Base-by-base conservation (phyloP, 148 eudicot species). In the Vaccinium corymbosum region DNA sequence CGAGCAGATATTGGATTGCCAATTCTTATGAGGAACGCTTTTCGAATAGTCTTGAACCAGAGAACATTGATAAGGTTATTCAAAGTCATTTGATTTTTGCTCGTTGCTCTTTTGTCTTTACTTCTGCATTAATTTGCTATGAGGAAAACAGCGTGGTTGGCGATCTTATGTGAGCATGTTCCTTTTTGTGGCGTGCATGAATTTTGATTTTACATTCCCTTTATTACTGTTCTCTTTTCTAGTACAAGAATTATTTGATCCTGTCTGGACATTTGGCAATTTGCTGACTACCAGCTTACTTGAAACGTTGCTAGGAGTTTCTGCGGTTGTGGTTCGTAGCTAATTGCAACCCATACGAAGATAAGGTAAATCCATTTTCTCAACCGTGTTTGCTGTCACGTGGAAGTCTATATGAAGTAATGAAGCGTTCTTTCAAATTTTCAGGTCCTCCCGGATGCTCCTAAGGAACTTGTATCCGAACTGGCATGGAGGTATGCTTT, bases 1-100 rank as follows among this genome's bases (percentile, higher is more conserved):
- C 99, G 25, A 97, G 98, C 89, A 93, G 99, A 87, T 97, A 97
- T 80, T 97, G 99, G 99, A 92, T 97, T 82, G 93, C 95, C 50
- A 82, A 85, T 84, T 95, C 99, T 51, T 95, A 90, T 20, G 92
- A 92, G 81, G 90, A 92, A 46, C 92, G 98, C 38, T 90, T 95
- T 73, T 89, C 80, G 78, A 89, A 86, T 32, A 94, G 96, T 56
- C 93, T 93, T 84, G 99, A 97, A 92, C 98, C 99, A 83, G 98
- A 95, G 91, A 95, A 95, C 86, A 91, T 97, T 70, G 99, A 95
- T 73, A 97, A 95, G 98, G 95, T 94, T 68, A 61, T 8, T 8
- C 77, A 52, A 15, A 46, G 38, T 48, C n/a, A 13, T 38, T 27
- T 53, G 25, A 53, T 62, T 15, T 68, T 88, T 52, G 76, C 38